Percentiles rank a stretch among this genome's conserved stretches.
phyloP scores from a whole-genome alignment of 495 filamentous ascomycete species.

The Talaromyces thailandensis region DNA sequence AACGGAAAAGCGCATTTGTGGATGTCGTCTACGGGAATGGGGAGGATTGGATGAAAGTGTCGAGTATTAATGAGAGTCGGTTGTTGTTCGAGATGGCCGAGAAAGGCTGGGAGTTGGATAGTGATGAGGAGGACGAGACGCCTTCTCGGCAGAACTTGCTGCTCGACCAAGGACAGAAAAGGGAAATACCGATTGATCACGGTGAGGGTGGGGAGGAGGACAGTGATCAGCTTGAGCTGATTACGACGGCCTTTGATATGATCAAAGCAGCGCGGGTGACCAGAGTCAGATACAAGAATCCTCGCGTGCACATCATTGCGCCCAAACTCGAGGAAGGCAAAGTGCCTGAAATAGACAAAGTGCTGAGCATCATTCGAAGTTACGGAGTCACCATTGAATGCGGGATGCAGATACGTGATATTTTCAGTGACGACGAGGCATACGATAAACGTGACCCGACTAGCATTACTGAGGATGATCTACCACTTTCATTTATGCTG shows the following conservation, averaged over 20 bases:
- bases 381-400: conserved; percentile 47
- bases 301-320: conserved; percentile 51
- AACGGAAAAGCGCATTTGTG: conserved; percentile 34
- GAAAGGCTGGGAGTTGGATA: conserved; percentile 48
- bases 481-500: conserved; percentile 36
- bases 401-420: conserved; percentile 17
- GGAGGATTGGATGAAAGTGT: conserved; percentile 54
- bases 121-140: conserved; percentile 25
- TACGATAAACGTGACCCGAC: not conserved
- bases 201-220: conserved; percentile 21
- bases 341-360: conserved; percentile 42
- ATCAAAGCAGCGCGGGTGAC: conserved; percentile 42
- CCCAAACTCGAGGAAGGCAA: conserved; percentile 44
- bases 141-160: not conserved
- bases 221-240: conserved; percentile 42
- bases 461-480: conserved; percentile 14
- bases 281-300: conserved; percentile 47
- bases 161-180: not conserved
- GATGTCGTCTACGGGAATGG: conserved; percentile 46
- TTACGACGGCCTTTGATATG: conserved; percentile 48
- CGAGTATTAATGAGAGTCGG: conserved; percentile 46
- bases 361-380: conserved; percentile 47
- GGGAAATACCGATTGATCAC: conserved; percentile 14
- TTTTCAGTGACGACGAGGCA: conserved; percentile 7
- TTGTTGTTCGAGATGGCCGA: conserved; percentile 56